phyloP scores from a whole-genome alignment of 805 yeast species.

The Wickerhamomyces xylosicus region DNA sequence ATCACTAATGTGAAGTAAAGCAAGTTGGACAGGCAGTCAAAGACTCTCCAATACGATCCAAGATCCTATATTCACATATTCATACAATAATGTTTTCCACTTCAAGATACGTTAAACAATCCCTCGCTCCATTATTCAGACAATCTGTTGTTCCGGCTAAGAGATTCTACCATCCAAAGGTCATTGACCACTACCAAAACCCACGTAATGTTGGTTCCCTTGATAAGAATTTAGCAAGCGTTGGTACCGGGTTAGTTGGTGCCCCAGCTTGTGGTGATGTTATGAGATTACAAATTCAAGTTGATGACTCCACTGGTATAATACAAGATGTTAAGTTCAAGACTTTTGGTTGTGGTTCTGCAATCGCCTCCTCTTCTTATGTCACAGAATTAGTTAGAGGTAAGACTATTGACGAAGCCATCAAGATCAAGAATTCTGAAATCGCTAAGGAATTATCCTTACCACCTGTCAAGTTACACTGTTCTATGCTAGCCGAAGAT shows the following conservation, averaged over 20 bases:
- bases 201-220: conserved; percentile 95
- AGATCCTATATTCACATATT: no score
- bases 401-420: conserved; percentile 88
- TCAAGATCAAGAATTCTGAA: conserved; percentile 82
- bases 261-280: conserved; percentile 99
- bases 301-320: conserved; percentile 79
- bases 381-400: conserved; percentile 95
- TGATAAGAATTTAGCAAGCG: conserved; percentile 63
- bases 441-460: conserved; percentile 90
- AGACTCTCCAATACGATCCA: background rate
- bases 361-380: conserved; percentile 91
- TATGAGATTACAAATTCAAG: conserved; percentile 93
- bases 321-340: conserved; percentile 94
- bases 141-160: conserved; percentile 8
- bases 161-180: conserved; percentile 77
- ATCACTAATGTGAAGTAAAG: background rate
- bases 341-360: conserved; percentile 99
- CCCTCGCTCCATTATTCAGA: conserved; percentile 14
- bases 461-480: conserved; percentile 96
- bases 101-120: conserved; percentile 7
- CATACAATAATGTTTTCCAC: conserved; percentile 11
- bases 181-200: conserved; percentile 90
- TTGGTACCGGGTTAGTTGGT: conserved; percentile 96
- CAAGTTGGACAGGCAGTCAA: no score
- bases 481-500: conserved; percentile 98